Evolutionary conservation across 2,329 filamentous ascomycete species (phyloP), one percentile per base, ranked within the genome.

Genomic region (Colletotrichum theobromicola): DNA sequence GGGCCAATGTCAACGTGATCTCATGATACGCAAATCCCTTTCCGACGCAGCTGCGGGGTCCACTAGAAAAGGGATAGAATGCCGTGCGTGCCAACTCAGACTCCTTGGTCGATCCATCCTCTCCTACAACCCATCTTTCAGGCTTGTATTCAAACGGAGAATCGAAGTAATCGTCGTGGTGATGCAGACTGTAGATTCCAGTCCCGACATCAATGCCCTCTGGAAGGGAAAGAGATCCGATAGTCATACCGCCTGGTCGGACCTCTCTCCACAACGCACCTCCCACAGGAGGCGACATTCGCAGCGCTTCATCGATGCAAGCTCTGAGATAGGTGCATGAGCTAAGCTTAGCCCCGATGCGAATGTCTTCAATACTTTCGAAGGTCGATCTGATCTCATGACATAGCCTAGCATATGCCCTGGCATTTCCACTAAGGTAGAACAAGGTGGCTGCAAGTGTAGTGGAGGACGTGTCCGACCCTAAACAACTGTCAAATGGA

Each of bases 31-130:
- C 70, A n/a, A 73, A 70, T 3, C 66, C 61, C 16, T 70, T 73
- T 3, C 65, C 70, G 2, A 73, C 66, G 18, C 70, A 70, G 34
- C 66, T 58, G 18, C 70, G 64, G 16, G 66, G 66, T 12, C 70
- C 70, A 18, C 65, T 73, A 6, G 70, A 73, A 13, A 73, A 73
- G 4, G 70, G 70, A 4, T 46, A 53, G 8, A 73, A 73, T 16
- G 58, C 61, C 8, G 87, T 88, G 62, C 93, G 89, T 3, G 93
- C 93, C 5, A 85, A 79, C 3, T 87, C 85, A 62, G 90, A 89
- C 2, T 88, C 86, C 70, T 89, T 87, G 13, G 84, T 88, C 1
- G 87, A 86, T 79, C 81, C 87, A 81, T 77, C 79, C 46, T 84
- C 46, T 18, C 61, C 66, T 2, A 53, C 50, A 26, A 74, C 12